Evolutionary conservation across 2,329 filamentous ascomycete species (phyloP), one percentile per base, ranked within the genome.

Genomic region (Neofusicoccum sp.): DNA sequence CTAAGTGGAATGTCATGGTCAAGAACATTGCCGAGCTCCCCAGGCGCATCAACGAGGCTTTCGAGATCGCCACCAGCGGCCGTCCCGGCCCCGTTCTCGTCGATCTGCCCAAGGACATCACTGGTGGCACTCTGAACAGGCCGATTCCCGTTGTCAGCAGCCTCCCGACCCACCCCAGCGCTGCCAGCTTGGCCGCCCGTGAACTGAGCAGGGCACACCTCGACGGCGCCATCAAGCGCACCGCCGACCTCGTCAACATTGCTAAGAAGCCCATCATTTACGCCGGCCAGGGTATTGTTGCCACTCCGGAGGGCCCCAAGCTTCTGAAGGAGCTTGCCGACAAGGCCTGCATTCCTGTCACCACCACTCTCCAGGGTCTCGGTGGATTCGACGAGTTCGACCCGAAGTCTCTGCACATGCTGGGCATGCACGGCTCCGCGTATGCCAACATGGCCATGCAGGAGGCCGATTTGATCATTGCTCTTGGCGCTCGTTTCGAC

Each of bases 381-480:
- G 95, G 95, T 69, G 91, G 86, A 24, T 98, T 89, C 67, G 93
- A 98, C 70, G 95, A 98, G 80, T 84, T 95, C 11, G 91, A 98
- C 71, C 86, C 91, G 66, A 97, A 96, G 84, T 89, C 93, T 45
- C 84, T 98, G 56, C 93, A 98, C 79, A 99, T 99, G 95, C 86
- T 98, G 31, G 95, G 95, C 65, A 98, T 98, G 95, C 93, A 98
- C 81, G 95, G 95, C 63, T 89, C 93, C 7, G 93, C 92, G 6
- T 99, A 96, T 71, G 95, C 95, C 74, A 99, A 99, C 81, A 91
- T 97, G 89, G 87, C 95, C 14, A 97, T 99, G 81, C 93, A 99
- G 78, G 90, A 96, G 75, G 90, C 95, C 12, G 95, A 99, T 78
- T 82, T 99, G 64, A 95, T 99, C 75, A 91, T 99, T 70, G 93